phyloP scores from a whole-genome alignment of 805 yeast species.

The Monosporozyma aerobia region DNA sequence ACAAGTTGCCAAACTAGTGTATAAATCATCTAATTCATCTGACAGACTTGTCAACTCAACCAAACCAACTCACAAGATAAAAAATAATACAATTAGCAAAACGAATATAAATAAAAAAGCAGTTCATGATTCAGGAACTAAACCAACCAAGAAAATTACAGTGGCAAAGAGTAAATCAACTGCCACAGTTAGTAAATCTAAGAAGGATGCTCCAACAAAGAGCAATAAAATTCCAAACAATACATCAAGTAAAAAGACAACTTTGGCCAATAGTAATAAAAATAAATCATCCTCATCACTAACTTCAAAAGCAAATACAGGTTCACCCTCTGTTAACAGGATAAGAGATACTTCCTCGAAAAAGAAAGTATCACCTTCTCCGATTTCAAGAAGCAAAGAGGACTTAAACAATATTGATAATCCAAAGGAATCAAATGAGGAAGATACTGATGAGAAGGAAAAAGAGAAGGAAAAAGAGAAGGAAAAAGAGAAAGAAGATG shows the following conservation, averaged over 20 bases:
- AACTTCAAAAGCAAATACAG: neutral
- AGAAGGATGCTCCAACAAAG: neutral
- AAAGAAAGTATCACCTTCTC: neutral
- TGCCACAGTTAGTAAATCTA: neutral
- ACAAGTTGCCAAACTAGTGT: conserved; percentile 7
- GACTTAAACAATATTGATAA: neutral
- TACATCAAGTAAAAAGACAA: neutral
- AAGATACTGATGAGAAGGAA: neutral
- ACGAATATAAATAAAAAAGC: neutral
- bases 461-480: no score
- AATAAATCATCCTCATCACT: neutral
- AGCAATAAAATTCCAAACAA: neutral
- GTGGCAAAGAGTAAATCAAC: neutral
- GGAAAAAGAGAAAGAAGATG: no score
- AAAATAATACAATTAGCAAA: neutral
- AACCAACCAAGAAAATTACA: neutral
- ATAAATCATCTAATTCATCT: neutral
- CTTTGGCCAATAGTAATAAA: neutral
- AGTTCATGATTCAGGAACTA: neutral
- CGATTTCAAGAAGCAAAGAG: neutral
- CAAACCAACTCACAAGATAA: neutral
- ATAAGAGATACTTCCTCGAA: neutral
- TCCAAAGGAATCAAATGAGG: neutral
- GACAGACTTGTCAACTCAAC: neutral
- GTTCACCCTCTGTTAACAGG: neutral